A percentile compares a stretch with the other conserved stretches of the same genome.
phyloP scores from a whole-genome alignment of 208 protist genomes.

The Acanthamoeba lenticulata region DNA sequence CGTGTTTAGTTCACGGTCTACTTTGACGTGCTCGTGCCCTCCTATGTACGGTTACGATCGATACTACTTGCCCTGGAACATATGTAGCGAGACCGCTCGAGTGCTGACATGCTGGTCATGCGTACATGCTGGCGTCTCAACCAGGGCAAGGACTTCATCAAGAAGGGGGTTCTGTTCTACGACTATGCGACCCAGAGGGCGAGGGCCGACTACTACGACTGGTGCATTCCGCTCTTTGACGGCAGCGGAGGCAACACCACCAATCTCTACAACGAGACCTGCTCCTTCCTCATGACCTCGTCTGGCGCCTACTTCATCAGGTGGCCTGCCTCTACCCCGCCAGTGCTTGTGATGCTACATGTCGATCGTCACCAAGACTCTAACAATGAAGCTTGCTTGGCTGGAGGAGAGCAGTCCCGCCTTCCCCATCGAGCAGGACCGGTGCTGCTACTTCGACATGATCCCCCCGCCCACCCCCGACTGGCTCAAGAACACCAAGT shows the following conservation, averaged over 20 bases:
- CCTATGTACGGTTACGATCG: neutral
- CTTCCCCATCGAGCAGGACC: neutral
- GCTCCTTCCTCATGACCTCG: neutral
- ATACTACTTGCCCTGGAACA: neutral
- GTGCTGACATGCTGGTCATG: no score
- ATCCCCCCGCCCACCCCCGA: neutral
- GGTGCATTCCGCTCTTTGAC: neutral
- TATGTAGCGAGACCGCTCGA: neutral
- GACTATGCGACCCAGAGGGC: neutral
- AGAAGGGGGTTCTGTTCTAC: neutral
- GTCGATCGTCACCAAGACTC: neutral
- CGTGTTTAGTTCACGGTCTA: neutral
- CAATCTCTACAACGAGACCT: conserved; percentile 8
- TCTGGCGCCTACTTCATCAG: neutral
- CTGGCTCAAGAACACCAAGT: neutral
- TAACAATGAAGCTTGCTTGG: neutral
- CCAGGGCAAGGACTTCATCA: neutral
- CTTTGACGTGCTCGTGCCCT: neutral
- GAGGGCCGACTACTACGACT: neutral
- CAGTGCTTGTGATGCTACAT: neutral
- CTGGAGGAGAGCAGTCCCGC: neutral
- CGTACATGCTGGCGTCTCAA: neutral
- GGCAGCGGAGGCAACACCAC: neutral
- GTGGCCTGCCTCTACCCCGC: neutral
- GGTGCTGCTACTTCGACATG: neutral